These are phyloP conservation scores for Rhodotorula graminis DNA, from an alignment of 768 basidiomycete species.

Conservation along the genomic window DNA sequence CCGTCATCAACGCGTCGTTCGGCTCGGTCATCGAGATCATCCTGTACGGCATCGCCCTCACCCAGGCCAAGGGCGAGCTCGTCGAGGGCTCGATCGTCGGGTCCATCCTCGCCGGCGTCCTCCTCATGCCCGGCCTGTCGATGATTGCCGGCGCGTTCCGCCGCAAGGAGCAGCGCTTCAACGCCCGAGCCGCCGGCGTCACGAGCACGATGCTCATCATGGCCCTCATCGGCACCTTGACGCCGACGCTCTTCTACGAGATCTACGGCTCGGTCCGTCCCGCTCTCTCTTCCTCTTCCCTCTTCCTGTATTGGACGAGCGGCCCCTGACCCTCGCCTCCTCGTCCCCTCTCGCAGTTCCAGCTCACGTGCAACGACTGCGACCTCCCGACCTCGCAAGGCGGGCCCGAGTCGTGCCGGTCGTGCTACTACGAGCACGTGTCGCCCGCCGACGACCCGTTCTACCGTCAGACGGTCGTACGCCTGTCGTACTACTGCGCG, in stretches of 20 bases:
- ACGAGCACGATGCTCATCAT: conserved; percentile 99
- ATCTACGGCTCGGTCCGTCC: conserved; percentile 84
- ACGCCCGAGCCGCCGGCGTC: conserved; percentile 97
- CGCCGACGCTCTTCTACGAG: conserved; percentile 96
- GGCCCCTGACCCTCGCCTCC: background rate
- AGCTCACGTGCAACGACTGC: conserved; percentile 77
- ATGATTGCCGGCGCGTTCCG: conserved; percentile 87
- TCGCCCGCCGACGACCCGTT: conserved; percentile 90
- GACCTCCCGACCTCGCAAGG: conserved; percentile 48
- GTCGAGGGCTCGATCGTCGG: conserved; percentile 98
- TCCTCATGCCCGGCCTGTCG: conserved; percentile 93
- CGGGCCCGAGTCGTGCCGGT: conserved; percentile 60
- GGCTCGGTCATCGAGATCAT: conserved; percentile 98
- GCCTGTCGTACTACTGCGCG: conserved; percentile 94
- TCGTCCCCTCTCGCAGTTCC: conserved; percentile 57
- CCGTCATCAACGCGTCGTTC: conserved; percentile 98
- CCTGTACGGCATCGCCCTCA: conserved; percentile 81
- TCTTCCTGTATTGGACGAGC: too few species aligned
- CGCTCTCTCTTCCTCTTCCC: background rate
- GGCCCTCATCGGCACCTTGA: conserved; percentile 94
- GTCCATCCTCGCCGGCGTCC: conserved; percentile 85
- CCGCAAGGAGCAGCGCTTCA: conserved; percentile 94
- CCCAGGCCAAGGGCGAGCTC: conserved; percentile 82
- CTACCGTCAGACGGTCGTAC: conserved; percentile 91
- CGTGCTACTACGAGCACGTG: conserved; percentile 91